Base-by-base conservation (phyloP, 2,329 filamentous ascomycete genomes). In the Pseudogymnoascus sp. region DNA sequence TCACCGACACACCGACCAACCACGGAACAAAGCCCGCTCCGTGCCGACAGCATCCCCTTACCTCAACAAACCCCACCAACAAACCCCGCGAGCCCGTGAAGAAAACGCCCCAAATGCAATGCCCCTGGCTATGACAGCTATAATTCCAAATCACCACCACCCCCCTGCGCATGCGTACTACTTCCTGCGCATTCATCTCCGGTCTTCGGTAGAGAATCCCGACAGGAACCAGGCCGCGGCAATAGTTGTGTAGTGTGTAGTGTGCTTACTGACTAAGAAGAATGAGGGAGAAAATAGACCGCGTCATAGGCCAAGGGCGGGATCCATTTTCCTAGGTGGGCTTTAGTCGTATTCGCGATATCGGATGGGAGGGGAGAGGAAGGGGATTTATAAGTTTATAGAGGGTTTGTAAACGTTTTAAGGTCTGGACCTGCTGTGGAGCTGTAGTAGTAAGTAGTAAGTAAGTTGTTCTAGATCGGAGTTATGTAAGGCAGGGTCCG, bases 61-160 rank as follows among this genome's bases (percentile, higher is more conserved):
- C 47, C 47, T 53, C 47, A 53, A 53, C 47, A 53, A 53, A 53
- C 47, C 47, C 47, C 47, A 26, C 42, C 42, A 26, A 47, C 42
- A 23, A 47, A 26, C 44, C 44, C 44, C 44, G 44, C 21, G 21
- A 13, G 15, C 19, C 13, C 7, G 17, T 17, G 9, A 31, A 31
- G 26, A 31, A 53, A 53, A 19, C 8, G 11, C 9, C 15, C 2
- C 38, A 2, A 33, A 33, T 33, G 31, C 31, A 40, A 31, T 31
- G n/a, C 47, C 47, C 47, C 26, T 53, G 26, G 47, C 47, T 17
- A 31, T 53, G 19, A 31, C 47, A 53, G 47, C 47, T 53, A 53
- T 53, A 53, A 53, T 53, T 53, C 47, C 47, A 53, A 53, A 53
- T 53, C 28, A 53, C 11, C 19, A 3, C n/a, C 47, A 13, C 11